phyloP scores from a whole-genome alignment of 257 asterid genomes.

The Cordia subcordata region DNA sequence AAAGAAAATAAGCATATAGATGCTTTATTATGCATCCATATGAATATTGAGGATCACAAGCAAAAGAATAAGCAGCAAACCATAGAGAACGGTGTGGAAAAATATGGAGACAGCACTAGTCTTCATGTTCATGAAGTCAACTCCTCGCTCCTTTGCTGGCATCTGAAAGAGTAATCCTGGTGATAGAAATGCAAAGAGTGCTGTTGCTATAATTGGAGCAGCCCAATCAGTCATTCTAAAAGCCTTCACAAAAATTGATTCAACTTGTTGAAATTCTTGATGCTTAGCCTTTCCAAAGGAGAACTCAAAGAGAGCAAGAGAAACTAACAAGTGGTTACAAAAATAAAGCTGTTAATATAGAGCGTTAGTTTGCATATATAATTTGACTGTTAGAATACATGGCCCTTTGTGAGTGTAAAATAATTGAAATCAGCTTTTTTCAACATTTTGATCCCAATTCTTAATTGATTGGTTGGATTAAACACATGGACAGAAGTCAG shows the following conservation, averaged over 20 bases:
- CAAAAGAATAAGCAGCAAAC: conserved; percentile 73
- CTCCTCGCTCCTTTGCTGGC: conserved; percentile 68
- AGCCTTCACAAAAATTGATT: not conserved
- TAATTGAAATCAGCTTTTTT: not conserved
- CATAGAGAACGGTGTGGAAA: conserved; percentile 62
- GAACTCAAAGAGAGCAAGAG: conserved; percentile 8
- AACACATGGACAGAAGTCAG: not conserved
- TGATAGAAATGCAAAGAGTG: conserved; percentile 59
- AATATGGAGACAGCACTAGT: conserved; percentile 53
- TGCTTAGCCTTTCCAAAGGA: not conserved
- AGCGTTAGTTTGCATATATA: too few relatives aligned
- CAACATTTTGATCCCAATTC: not conserved
- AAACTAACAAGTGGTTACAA: not conserved
- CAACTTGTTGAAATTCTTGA: too few relatives aligned
- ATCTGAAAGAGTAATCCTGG: conserved; percentile 77
- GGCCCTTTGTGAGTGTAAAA: conserved; percentile 8
- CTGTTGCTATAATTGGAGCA: conserved; percentile 55
- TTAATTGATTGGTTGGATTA: not conserved
- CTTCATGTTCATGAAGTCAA: conserved; percentile 81
- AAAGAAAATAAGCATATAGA: too few relatives aligned
- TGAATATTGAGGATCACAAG: conserved; percentile 64
- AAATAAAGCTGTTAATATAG: too few relatives aligned
- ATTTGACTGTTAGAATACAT: too few relatives aligned
- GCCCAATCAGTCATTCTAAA: conserved; percentile 66
- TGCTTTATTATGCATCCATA: conserved; percentile 42